Evolutionary conservation across 139 green algal species (phyloP), one percentile per base, ranked within the genome.

Genomic region (Trebouxia sp.): DNA sequence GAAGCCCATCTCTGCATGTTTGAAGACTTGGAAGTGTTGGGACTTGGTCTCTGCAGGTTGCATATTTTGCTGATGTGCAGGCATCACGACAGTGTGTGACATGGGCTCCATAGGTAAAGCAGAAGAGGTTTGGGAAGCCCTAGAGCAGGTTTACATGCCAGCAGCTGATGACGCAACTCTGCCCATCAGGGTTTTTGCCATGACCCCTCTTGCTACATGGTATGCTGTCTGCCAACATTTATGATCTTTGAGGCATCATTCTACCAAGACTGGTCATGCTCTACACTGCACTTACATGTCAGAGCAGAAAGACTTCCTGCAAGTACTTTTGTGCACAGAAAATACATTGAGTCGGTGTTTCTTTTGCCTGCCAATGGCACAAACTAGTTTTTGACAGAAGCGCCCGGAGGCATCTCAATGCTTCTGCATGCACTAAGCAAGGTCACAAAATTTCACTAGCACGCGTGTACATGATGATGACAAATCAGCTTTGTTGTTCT

Each of bases 71-170:
- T 76, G 39, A 38, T 76, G 41, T 30, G 26, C 67, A 76, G 91
- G 91, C 9, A 81, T 95, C 5, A 95, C 91, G 3, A 83, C 80
- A 17, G 83, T 95, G 3, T 86, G 85, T 47, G 89, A 94, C 84
- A 90, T 95, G 88, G 89, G 91, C 10, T 78, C 86, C 0, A 70
- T 70, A 42, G 58, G 58, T 15, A 32, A 70, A 15, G 32, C 32
- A 28, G 58, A 42, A 43, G 58, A 70, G 14, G 58, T 70, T 5
- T 92, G 86, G 89, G n/a, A 81, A 43, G 84, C 87, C 42, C 43
- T 91, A 75, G 81, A 91, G 80, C 66, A 90, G 65, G 82, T 95
- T 7, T 89, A 90, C 65, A 30, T 89, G 28, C 81, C 85, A 0
- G 81, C 81, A 3, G 91, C 89, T 15, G 83, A 84, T 5, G 38